Conservation (phyloP, 306 rosid genomes). For the Vicia faba region DNA sequence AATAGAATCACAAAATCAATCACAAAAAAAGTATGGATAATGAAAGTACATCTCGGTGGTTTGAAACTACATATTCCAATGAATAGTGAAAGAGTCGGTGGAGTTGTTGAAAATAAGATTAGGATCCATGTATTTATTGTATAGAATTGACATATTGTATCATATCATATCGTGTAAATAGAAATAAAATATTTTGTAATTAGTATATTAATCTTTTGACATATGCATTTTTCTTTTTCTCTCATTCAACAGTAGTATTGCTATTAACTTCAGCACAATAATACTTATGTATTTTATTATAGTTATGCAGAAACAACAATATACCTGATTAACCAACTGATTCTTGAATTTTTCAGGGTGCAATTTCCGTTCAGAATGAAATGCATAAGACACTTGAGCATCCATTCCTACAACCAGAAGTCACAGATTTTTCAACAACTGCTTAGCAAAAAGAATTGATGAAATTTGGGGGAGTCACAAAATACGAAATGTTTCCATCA, state of each 20-base stretch:
- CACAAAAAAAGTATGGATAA: constrained; percentile 5
- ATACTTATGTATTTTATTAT: constrained; percentile 5
- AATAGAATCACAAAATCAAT: constrained; percentile 28
- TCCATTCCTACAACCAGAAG: constrained; percentile 76
- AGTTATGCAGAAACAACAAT: constrained; percentile 9
- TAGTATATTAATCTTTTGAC: neutral
- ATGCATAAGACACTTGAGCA: constrained; percentile 97
- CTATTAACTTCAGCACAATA: constrained; percentile 3
- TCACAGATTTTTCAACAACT: constrained; percentile 18
- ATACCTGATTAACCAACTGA: constrained; percentile 88
- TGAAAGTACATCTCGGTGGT: constrained; percentile 22
- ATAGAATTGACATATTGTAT: neutral
- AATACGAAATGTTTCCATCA: constrained; percentile 14
- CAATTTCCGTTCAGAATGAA: constrained; percentile 89
- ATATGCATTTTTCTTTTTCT: neutral
- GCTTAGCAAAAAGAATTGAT: constrained; percentile 15
- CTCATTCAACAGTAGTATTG: neutral
- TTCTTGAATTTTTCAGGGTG: constrained; percentile 94
- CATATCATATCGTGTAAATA: neutral
- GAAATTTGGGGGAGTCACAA: neutral
- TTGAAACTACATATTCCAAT: constrained; percentile 30
- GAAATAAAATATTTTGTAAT: neutral
- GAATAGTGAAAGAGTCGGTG: constrained; percentile 2
- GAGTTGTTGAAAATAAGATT: neutral
- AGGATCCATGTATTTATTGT: neutral